phyloP scores from a whole-genome alignment of 2,329 filamentous ascomycete species.

The Xylaria sp. region DNA sequence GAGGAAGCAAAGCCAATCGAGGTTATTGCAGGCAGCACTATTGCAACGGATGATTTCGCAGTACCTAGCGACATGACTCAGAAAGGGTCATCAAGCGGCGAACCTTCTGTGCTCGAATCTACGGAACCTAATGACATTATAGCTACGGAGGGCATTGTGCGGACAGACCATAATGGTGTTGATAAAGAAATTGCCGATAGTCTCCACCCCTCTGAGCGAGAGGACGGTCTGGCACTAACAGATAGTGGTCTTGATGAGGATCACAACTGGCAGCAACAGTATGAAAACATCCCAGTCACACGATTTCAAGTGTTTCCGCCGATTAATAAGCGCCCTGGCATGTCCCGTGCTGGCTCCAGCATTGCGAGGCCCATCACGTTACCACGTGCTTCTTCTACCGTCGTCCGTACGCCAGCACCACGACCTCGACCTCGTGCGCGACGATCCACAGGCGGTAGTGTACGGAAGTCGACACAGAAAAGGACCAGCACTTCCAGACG shows the following conservation, averaged over 20 bases:
- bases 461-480: slow-evolving; percentile 53
- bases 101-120: slow-evolving; percentile 52
- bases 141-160: slow-evolving; percentile 30
- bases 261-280: slow-evolving; percentile 59
- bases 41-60: slow-evolving; percentile 50
- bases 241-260: slow-evolving; percentile 44
- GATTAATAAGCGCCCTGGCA: slow-evolving; percentile 62
- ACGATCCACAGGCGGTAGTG: slow-evolving; percentile 50
- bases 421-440: slow-evolving; percentile 54
- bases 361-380: slow-evolving; percentile 50
- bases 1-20: slow-evolving; percentile 57
- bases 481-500: slow-evolving; percentile 59
- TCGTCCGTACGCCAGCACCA: slow-evolving; percentile 49
- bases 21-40: slow-evolving; percentile 46
- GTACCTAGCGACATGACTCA: slow-evolving; percentile 42
- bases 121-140: slow-evolving; percentile 54
- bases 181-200: slow-evolving; percentile 41
- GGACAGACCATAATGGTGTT: slow-evolving; percentile 46
- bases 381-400: slow-evolving; percentile 48
- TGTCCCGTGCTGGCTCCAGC: slow-evolving; percentile 56
- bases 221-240: slow-evolving; percentile 30
- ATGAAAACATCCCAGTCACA: slow-evolving; percentile 71
- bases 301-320: slow-evolving; percentile 85
- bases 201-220: slow-evolving; percentile 38
- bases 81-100: slow-evolving; percentile 47